Conservation (phyloP, 345 rosid species). For the Boechera retrofracta region DNA sequence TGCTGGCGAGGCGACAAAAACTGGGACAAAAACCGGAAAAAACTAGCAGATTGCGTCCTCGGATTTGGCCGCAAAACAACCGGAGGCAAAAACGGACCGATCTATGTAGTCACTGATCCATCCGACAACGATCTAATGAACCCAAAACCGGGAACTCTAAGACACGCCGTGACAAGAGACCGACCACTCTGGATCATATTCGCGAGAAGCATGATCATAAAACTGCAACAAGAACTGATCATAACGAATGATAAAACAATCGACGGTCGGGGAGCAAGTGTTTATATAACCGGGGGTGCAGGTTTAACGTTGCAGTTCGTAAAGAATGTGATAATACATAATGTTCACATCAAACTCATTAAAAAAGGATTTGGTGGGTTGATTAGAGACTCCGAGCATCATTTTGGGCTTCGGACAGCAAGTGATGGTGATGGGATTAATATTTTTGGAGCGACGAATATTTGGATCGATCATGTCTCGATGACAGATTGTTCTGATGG, state of each 20-base stretch:
- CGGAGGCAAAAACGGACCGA: conserved; percentile 64
- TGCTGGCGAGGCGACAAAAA: conserved; percentile 66
- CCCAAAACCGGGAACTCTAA: conserved; percentile 75
- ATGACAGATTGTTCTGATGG: conserved; percentile 66
- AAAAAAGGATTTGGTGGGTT: conserved; percentile 52
- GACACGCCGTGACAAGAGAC: conserved; percentile 74
- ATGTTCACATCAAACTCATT: conserved; percentile 62
- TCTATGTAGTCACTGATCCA: conserved; percentile 64
- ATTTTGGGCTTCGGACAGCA: conserved; percentile 54
- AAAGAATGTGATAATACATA: conserved; percentile 71
- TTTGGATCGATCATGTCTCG: conserved; percentile 80
- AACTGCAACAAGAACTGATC: conserved; percentile 65
- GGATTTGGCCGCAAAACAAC: conserved; percentile 74
- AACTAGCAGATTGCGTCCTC: conserved; percentile 59
- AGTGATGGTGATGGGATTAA: conserved; percentile 80
- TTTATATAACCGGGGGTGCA: conserved; percentile 65
- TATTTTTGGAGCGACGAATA: conserved; percentile 56
- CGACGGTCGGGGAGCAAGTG: conserved; percentile 70
- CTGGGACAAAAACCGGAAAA: conserved; percentile 61
- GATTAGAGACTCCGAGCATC: conserved; percentile 66
- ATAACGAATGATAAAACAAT: conserved; percentile 65
- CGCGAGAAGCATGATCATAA: conserved; percentile 63
- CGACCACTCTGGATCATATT: conserved; percentile 82
- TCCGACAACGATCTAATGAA: conserved; percentile 56
- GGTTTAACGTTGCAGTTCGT: conserved; percentile 73